Evolutionary conservation across 2,329 filamentous ascomycete genomes (phyloP), one percentile per base, ranked within the genome.

Genomic region (Fusarium napiforme): DNA sequence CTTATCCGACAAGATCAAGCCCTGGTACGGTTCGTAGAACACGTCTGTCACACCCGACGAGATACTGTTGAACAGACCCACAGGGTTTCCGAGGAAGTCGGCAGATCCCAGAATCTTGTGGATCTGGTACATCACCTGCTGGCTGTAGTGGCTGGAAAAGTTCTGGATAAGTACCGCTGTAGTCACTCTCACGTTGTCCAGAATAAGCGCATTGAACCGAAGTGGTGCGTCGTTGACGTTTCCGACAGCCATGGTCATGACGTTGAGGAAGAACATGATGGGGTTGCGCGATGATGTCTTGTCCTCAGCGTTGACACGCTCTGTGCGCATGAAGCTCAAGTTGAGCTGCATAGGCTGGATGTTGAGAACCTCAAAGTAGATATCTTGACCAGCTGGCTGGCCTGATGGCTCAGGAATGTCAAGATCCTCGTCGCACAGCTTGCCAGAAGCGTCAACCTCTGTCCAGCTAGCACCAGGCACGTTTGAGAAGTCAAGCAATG

Each of bases 1-100:
- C 75, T 93, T 91, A 81, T 99, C 96, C 2, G 95, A 97, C 87
- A 97, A 94, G 81, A 99, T 97, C 55, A 99, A 90, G 28, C 97
- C 94, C 85, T 99, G 96, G 84, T 99, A 99, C 42, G 96, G 96
- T 81, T 99, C 97, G 86, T 99, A 99, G 85, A 99, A 99, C 80
- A 99, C 97, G 81, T 98, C 96, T 26, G 94, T 95, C 60, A 99
- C 94, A 77, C 97, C 96, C 50, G 96, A 99, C 77, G 94, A 97
- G 82, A 99, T 93, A 80, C 96, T 99, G 85, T 97, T 98, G 90
- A 99, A 99, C 47, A 99, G 86, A 49, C 96, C 96, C 21, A 99
- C 97, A 1, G 96, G 96, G 78, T 99, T 99, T 42, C 96, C 96
- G 10, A 99, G 87, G 88, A 99, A 98, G 82, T 99, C 96, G 9